Percentiles rank a stretch among this genome's conserved stretches.
Evolutionary conservation across 2,329 filamentous ascomycete species (phyloP).

Genomic region (Hypoxylon sp.): DNA sequence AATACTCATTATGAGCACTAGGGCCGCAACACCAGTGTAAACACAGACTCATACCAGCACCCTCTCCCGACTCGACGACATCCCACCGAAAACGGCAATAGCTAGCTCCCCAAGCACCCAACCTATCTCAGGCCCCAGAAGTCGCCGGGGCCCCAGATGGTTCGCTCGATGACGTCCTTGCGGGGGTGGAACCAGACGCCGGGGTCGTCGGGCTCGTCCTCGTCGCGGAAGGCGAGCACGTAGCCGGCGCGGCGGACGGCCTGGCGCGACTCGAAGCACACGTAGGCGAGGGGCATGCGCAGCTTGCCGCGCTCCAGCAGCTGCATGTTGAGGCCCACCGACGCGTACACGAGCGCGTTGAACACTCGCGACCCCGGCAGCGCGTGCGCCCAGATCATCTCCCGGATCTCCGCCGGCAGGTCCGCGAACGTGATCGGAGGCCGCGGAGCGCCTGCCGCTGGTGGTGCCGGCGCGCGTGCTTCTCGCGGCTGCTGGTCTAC

Average conservation of each 20-base stretch:
- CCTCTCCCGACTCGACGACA: too few species aligned
- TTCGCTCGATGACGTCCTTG: constrained; percentile 38
- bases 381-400: constrained; percentile 42
- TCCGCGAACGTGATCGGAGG: constrained; percentile 30
- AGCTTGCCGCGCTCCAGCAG: constrained; percentile 37
- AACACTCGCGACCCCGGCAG: constrained; percentile 39
- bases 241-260: constrained; percentile 40
- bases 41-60: too few species aligned
- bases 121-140: constrained; percentile 25
- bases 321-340: constrained; percentile 37
- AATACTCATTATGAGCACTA: too few species aligned
- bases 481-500: background rate
- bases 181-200: constrained; percentile 42
- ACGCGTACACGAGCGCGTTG: constrained; percentile 38
- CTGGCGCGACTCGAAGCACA: constrained; percentile 42
- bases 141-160: constrained; percentile 41
- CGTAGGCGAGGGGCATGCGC: constrained; percentile 39
- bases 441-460: background rate
- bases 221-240: constrained; percentile 40
- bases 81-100: too few species aligned
- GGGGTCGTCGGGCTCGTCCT: constrained; percentile 38
- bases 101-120: too few species aligned
- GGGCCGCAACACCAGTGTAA: too few species aligned
- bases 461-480: background rate
- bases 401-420: constrained; percentile 41